Conservation (phyloP, 768 basidiomycete genomes). For the Lactifluus piperatus region DNA sequence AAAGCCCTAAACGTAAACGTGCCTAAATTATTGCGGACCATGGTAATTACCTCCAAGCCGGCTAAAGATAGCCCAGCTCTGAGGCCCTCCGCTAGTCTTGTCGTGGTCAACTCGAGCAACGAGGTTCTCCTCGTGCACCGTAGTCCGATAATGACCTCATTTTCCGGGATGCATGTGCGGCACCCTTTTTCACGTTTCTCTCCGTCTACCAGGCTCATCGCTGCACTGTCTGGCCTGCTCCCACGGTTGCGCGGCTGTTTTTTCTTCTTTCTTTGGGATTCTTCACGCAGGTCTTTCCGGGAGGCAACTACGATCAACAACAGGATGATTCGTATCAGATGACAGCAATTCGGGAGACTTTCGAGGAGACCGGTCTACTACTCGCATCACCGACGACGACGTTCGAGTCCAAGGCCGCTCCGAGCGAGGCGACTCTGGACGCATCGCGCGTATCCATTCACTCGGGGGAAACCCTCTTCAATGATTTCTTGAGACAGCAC, state of each 20-base stretch:
- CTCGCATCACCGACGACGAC: slow-evolving; percentile 36
- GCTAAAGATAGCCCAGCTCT: slow-evolving; percentile 27
- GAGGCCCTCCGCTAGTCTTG: slow-evolving; percentile 57
- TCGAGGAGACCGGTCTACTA: slow-evolving; percentile 66
- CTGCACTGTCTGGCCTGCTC: background rate
- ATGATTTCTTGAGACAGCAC: slow-evolving; percentile 41
- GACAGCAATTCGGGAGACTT: slow-evolving; percentile 69
- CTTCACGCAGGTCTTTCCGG: slow-evolving; percentile 62
- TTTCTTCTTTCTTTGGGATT: too few relatives aligned
- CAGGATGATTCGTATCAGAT: slow-evolving; percentile 50
- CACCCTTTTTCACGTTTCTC: background rate
- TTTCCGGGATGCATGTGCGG: slow-evolving; percentile 60
- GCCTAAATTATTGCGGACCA: background rate
- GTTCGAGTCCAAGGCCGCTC: slow-evolving; percentile 16
- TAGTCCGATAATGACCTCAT: slow-evolving; percentile 53
- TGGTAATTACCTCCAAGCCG: background rate
- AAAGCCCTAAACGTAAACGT: background rate
- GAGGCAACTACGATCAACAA: slow-evolving; percentile 54
- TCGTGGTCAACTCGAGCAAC: slow-evolving; percentile 56
- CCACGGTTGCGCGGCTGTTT: too few relatives aligned
- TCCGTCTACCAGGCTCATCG: too few relatives aligned
- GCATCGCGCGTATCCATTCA: slow-evolving; percentile 50
- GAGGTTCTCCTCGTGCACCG: slow-evolving; percentile 65
- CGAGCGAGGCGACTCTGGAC: slow-evolving; percentile 37
- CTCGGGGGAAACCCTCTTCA: slow-evolving; percentile 40